phyloP scores from a whole-genome alignment of 192 early-diverging fungal genomes.

The Podila epigama region DNA sequence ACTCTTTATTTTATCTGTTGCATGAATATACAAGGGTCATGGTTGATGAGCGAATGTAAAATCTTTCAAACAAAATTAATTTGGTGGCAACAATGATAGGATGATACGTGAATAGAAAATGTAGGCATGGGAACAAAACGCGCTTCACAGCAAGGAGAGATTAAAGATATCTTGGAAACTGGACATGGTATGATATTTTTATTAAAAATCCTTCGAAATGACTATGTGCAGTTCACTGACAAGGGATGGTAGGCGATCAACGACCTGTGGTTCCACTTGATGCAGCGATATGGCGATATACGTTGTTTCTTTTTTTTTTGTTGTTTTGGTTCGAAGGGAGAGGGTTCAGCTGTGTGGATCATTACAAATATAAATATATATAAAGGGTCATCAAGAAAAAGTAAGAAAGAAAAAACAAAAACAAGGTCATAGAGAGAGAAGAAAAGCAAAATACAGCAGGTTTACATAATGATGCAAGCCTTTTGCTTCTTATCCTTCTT shows the following conservation, averaged over 20 bases:
- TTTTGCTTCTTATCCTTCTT: conserved; percentile 42
- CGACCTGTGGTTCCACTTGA: not conserved
- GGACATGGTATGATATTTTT: not conserved
- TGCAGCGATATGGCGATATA: not conserved
- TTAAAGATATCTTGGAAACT: no score
- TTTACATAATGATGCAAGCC: conserved; percentile 47
- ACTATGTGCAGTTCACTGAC: not conserved
- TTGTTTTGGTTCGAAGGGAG: not conserved
- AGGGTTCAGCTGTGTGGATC: not conserved
- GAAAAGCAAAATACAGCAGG: no score
- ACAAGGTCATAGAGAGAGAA: not conserved
- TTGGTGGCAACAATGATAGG: no score
- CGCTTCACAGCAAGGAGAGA: no score
- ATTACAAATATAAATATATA: conserved; percentile 5
- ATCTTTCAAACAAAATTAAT: no score
- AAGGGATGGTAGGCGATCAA: not conserved
- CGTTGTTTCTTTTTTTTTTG: not conserved
- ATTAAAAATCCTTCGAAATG: not conserved
- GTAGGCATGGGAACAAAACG: no score
- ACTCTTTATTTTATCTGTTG: not conserved
- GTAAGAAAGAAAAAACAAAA: conserved; percentile 10
- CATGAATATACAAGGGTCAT: no score
- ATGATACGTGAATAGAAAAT: no score
- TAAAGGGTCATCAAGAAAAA: not conserved
- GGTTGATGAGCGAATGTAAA: no score